phyloP scores from a whole-genome alignment of 306 rosid species.

The Ammopiptanthus mongolicus region DNA sequence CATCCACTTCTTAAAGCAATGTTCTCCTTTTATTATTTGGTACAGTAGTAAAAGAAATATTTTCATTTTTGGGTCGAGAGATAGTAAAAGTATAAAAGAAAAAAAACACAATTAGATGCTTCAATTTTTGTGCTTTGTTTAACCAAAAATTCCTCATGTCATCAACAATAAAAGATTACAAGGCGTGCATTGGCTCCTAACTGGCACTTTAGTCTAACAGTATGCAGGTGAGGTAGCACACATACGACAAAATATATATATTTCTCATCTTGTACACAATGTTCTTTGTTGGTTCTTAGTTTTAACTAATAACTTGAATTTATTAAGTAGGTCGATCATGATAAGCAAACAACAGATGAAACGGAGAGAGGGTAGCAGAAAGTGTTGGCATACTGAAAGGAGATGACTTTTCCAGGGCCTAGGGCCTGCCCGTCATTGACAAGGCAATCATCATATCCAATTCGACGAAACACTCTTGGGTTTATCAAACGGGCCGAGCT shows the following conservation, averaged over 20 bases:
- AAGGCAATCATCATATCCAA: slow-evolving; percentile 50
- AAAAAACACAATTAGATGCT: neutral
- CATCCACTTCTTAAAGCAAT: neutral
- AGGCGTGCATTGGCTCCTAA: too few relatives aligned
- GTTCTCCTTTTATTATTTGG: neutral
- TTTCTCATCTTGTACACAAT: neutral
- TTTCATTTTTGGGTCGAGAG: neutral
- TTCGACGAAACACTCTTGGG: slow-evolving; percentile 42
- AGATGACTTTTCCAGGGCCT: slow-evolving; percentile 38
- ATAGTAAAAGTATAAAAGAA: too few relatives aligned
- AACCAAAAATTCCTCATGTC: neutral
- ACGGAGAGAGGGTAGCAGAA: slow-evolving; percentile 50
- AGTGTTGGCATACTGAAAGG: slow-evolving; percentile 55
- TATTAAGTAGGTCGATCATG: neutral
- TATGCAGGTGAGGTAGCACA: too few relatives aligned
- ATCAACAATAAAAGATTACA: too few relatives aligned
- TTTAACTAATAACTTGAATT: neutral
- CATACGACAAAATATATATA: too few relatives aligned
- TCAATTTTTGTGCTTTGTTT: neutral
- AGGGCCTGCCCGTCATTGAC: slow-evolving; percentile 46
- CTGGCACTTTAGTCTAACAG: too few relatives aligned
- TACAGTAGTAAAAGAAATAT: neutral
- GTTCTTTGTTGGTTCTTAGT: neutral
- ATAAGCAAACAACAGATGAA: slow-evolving; percentile 41
- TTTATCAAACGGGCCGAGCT: slow-evolving; percentile 55